Evolutionary conservation across 2,329 filamentous ascomycete species (phyloP).

Genomic region (Ophiostoma sp.): DNA sequence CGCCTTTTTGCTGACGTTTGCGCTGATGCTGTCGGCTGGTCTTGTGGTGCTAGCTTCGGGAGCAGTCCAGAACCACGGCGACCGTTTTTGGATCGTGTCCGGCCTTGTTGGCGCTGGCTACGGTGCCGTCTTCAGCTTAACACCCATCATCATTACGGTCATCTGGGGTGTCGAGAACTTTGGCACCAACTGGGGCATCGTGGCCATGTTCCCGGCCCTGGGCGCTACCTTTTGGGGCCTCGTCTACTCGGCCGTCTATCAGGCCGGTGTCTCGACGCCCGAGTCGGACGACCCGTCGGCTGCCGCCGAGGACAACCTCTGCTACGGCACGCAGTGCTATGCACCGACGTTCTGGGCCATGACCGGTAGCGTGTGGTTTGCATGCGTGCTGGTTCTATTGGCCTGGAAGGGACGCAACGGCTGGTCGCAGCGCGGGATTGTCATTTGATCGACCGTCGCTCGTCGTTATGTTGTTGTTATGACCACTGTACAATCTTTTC

Average conservation of each 20-base stretch:
- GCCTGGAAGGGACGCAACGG: constrained; percentile 79
- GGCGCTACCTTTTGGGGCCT: constrained; percentile 89
- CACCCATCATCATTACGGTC: constrained; percentile 90
- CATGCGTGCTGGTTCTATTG: constrained; percentile 68
- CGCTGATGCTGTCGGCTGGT: constrained; percentile 70
- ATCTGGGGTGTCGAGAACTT: constrained; percentile 99
- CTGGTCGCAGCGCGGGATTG: constrained; percentile 75
- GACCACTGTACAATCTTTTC: neutral
- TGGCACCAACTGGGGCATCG: constrained; percentile 95
- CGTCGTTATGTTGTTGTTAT: too few relatives aligned
- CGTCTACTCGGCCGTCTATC: constrained; percentile 81
- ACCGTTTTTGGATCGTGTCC: constrained; percentile 84
- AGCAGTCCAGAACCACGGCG: constrained; percentile 68
- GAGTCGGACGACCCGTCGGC: constrained; percentile 37
- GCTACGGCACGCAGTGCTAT: constrained; percentile 82
- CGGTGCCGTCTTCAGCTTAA: constrained; percentile 84
- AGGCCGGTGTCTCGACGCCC: constrained; percentile 57
- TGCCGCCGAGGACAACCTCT: constrained; percentile 58
- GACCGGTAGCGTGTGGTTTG: constrained; percentile 75
- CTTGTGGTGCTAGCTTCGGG: constrained; percentile 78
- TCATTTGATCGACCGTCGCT: constrained; percentile 47
- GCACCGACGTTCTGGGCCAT: constrained; percentile 82
- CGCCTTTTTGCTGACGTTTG: constrained; percentile 74
- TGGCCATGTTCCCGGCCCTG: constrained; percentile 85
- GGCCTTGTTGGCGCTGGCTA: constrained; percentile 86